phyloP scores from a whole-genome alignment of 768 basidiomycete genomes.

The Trametes gibbosa region DNA sequence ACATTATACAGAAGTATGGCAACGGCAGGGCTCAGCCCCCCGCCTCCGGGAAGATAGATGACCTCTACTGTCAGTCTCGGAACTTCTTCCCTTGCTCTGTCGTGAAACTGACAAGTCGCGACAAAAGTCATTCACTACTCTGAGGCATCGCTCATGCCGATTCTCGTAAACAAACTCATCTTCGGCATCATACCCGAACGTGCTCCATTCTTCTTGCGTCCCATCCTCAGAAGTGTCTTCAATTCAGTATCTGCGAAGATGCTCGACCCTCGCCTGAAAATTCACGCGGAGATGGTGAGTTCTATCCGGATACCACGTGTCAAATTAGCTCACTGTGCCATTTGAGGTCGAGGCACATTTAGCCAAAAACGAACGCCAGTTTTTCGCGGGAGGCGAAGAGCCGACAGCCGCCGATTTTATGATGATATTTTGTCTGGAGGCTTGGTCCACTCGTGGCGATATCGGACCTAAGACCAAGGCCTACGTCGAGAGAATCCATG shows the following conservation, averaged over 20 bases:
- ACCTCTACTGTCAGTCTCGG: constrained; percentile 30
- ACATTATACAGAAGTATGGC: constrained; percentile 36
- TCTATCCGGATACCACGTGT: background rate
- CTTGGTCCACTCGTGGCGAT: constrained; percentile 14
- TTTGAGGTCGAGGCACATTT: constrained; percentile 40
- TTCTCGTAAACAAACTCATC: constrained; percentile 32
- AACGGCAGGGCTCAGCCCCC: constrained; percentile 22
- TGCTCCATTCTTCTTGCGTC: constrained; percentile 34
- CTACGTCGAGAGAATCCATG: constrained; percentile 40
- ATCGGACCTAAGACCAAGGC: constrained; percentile 35
- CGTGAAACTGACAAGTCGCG: background rate
- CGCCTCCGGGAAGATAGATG: constrained; percentile 26
- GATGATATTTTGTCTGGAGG: constrained; percentile 42
- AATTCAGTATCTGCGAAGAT: constrained; percentile 12
- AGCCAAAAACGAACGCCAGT: constrained; percentile 24
- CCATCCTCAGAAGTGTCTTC: constrained; percentile 25
- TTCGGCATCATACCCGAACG: constrained; percentile 29
- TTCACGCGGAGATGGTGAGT: constrained; percentile 28
- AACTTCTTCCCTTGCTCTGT: background rate
- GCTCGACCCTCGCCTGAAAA: constrained; percentile 30
- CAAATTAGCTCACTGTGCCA: background rate
- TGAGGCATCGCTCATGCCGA: constrained; percentile 36
- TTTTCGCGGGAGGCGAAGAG: constrained; percentile 37
- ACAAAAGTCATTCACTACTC: constrained; percentile 31
- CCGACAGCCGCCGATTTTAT: constrained; percentile 45